These are phyloP conservation scores for Gossypium aridum DNA, from an alignment of 441 rosid genomes.

Conservation along the genomic window DNA sequence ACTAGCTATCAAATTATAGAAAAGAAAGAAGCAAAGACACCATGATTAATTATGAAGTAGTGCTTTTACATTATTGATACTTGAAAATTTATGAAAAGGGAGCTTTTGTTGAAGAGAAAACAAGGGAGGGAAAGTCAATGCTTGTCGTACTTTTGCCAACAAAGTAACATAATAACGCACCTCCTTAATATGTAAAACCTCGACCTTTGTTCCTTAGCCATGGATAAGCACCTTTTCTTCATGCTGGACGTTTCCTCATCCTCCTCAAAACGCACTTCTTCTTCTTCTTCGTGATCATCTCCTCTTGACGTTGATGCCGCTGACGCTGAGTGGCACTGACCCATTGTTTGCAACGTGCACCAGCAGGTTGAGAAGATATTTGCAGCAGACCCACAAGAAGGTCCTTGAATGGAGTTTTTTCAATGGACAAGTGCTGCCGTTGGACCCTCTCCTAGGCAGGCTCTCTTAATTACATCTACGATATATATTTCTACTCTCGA, in stretches of 20 bases:
- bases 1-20: background rate
- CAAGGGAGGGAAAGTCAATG: background rate
- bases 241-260: slow-evolving; percentile 2
- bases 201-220: slow-evolving; percentile 22
- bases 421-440: background rate
- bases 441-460: background rate
- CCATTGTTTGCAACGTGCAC: background rate
- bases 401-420: background rate
- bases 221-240: slow-evolving; percentile 17
- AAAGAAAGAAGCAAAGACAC: background rate
- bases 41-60: background rate
- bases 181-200: slow-evolving; percentile 19
- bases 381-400: slow-evolving; percentile 3
- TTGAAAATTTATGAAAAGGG: background rate
- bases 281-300: background rate
- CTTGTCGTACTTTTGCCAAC: slow-evolving; percentile 26
- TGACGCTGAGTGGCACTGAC: slow-evolving; percentile 15
- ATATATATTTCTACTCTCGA: background rate
- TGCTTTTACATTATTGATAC: background rate
- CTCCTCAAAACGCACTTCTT: background rate
- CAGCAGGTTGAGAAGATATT: background rate
- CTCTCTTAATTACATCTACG: background rate
- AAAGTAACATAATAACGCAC: slow-evolving; percentile 18
- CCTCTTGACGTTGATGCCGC: slow-evolving; percentile 9
- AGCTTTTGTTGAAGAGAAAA: background rate